These are phyloP conservation scores for Acacia confusa DNA, from an alignment of 306 rosid genomes.

Conservation along the genomic window DNA sequence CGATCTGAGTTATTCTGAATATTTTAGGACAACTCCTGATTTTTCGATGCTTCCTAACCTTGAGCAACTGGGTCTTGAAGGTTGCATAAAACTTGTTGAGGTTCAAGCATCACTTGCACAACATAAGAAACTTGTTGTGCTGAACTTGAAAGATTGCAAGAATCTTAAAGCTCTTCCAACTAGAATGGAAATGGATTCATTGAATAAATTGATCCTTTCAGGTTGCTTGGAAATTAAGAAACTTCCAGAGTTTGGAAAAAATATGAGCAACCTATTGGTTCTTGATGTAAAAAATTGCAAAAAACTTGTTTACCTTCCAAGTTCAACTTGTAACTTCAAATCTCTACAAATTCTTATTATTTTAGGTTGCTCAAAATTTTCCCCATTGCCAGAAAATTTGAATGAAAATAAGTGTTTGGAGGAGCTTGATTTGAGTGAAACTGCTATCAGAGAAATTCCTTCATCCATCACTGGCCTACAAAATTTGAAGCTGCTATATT, in stretches of 20 bases:
- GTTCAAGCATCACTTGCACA: conserved; percentile 31
- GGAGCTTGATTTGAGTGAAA: conserved; percentile 29
- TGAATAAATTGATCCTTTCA: conserved; percentile 27
- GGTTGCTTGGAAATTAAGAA: conserved; percentile 33
- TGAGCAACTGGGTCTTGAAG: conserved; percentile 35
- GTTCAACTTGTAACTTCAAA: conserved; percentile 30
- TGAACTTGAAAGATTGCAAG: conserved; percentile 42
- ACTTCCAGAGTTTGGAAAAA: conserved; percentile 37
- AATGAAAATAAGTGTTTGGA: conserved; percentile 25
- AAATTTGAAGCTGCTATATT: not conserved
- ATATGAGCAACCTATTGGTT: conserved; percentile 12
- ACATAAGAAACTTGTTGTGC: conserved; percentile 25
- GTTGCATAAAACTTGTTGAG: conserved; percentile 32
- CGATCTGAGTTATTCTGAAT: conserved; percentile 30
- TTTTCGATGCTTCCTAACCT: conserved; percentile 34
- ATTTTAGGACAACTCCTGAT: conserved; percentile 23
- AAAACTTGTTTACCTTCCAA: conserved; percentile 18
- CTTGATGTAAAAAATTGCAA: conserved; percentile 26
- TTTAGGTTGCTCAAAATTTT: conserved; percentile 31
- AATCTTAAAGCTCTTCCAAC: conserved; percentile 37
- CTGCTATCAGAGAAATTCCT: conserved; percentile 24
- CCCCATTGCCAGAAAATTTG: conserved; percentile 18
- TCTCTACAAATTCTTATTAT: conserved; percentile 35
- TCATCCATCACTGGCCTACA: conserved; percentile 15
- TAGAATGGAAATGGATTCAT: conserved; percentile 35